A percentile compares a stretch with the other conserved stretches of the same genome.
phyloP scores from a whole-genome alignment of 495 filamentous ascomycete genomes.

The Trichoderma reesei region DNA sequence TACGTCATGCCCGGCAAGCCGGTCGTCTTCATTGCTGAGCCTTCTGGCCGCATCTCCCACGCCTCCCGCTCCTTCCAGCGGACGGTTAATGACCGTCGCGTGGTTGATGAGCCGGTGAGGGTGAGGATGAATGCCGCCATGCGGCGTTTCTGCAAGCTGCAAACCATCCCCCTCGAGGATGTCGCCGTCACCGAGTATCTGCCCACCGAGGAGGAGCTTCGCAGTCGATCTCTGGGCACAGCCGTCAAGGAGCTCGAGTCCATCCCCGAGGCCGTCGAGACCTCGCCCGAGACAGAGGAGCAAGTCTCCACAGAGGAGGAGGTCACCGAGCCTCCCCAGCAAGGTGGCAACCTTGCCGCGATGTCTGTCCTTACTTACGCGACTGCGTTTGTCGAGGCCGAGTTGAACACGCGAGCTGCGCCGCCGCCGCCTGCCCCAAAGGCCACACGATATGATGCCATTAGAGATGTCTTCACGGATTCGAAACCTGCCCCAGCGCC shows the following conservation, averaged over 20 bases:
- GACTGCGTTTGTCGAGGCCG: constrained; percentile 2
- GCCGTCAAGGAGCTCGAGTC: constrained; percentile 7
- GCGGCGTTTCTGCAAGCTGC: constrained; percentile 20
- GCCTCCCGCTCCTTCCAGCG: constrained; percentile 31
- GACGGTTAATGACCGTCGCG: constrained; percentile 11
- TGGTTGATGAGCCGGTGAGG: neutral
- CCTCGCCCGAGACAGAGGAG: neutral
- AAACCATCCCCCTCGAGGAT: constrained; percentile 25
- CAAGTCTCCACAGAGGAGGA: neutral
- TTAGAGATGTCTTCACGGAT: constrained; percentile 36
- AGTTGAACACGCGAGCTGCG: neutral
- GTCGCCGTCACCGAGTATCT: constrained; percentile 15
- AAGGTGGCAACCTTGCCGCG: neutral
- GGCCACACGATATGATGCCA: constrained; percentile 37
- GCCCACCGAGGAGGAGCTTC: constrained; percentile 21
- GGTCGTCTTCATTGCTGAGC: constrained; percentile 24
- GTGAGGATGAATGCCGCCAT: constrained; percentile 14
- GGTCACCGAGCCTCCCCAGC: neutral
- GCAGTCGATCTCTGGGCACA: constrained; percentile 4
- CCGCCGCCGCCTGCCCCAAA: neutral
- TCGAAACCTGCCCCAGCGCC: constrained; percentile 18
- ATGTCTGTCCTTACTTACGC: constrained; percentile 4
- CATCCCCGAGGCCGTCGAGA: neutral
- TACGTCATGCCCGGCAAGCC: constrained; percentile 26
- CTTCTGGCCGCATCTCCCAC: constrained; percentile 24